Evolutionary conservation across 225 moss, liverwort and hornwort species (phyloP).

Genomic region (Neckera pumila): DNA sequence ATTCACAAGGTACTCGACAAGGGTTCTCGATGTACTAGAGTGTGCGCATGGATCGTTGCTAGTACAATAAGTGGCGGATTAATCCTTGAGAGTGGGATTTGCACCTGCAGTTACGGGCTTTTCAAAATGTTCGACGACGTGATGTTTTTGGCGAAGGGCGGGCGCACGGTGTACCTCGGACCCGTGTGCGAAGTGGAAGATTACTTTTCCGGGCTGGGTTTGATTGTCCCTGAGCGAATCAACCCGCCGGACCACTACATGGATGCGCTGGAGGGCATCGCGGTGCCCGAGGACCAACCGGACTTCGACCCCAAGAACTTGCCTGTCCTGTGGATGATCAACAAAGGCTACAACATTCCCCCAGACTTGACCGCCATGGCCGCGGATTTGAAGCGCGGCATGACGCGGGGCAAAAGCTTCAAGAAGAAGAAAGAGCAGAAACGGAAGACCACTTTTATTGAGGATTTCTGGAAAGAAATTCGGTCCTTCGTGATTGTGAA

Average conservation of each 20-base stretch:
- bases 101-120: slow-evolving; percentile 54
- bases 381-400: slow-evolving; percentile 8
- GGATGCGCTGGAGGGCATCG: slow-evolving; percentile 79
- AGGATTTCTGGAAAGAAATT: slow-evolving; percentile 62
- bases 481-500: slow-evolving; percentile 14
- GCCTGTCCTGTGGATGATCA: slow-evolving; percentile 84
- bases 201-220: slow-evolving; percentile 59
- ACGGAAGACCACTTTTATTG: slow-evolving; percentile 36
- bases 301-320: slow-evolving; percentile 61
- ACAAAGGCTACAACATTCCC: slow-evolving; percentile 72
- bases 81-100: not conserved
- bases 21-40: not conserved
- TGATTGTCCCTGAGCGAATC: slow-evolving; percentile 70
- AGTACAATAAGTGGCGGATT: not conserved
- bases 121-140: slow-evolving; percentile 96
- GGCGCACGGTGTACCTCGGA: slow-evolving; percentile 77
- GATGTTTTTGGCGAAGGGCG: slow-evolving; percentile 78
- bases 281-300: slow-evolving; percentile 35
- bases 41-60: not conserved
- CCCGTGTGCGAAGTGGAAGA: slow-evolving; percentile 70
- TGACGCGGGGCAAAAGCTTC: slow-evolving; percentile 1
- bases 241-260: slow-evolving; percentile 92
- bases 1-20: not conserved
- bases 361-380: slow-evolving; percentile 40
- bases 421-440: slow-evolving; percentile 14